These are phyloP conservation scores for Ochetophila trinervis DNA, from an alignment of 306 rosid genomes.

Conservation along the genomic window DNA sequence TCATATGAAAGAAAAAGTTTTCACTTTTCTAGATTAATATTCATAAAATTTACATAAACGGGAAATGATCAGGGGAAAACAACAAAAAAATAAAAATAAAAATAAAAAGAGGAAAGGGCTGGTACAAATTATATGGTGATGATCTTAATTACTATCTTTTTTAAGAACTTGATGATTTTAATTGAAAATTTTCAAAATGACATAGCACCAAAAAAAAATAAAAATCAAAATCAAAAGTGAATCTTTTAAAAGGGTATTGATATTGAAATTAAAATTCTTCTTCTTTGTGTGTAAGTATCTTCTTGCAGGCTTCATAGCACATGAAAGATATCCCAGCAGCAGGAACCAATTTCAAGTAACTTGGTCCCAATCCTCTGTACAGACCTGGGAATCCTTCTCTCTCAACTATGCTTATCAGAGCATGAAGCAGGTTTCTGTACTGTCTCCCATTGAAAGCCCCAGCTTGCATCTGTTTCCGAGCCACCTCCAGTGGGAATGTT, in stretches of 20 bases:
- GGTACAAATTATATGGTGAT: too few relatives aligned
- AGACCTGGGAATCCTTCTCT: conserved; percentile 57
- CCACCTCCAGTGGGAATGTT: conserved; percentile 82
- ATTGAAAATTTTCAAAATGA: too few relatives aligned
- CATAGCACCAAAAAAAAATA: background rate
- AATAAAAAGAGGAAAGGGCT: too few relatives aligned
- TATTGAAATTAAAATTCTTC: conserved; percentile 7
- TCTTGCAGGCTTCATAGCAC: conserved; percentile 82
- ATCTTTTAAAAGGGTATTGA: background rate
- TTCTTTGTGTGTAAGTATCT: conserved; percentile 37
- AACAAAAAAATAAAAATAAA: too few relatives aligned
- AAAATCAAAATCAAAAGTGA: background rate
- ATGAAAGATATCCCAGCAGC: conserved; percentile 79
- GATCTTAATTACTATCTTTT: too few relatives aligned
- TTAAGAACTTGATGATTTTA: too few relatives aligned
- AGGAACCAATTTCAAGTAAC: conserved; percentile 67
- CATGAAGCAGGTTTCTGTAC: conserved; percentile 60
- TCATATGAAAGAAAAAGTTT: too few relatives aligned
- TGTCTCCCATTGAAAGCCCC: conserved; percentile 73
- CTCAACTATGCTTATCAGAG: conserved; percentile 54
- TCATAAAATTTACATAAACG: too few relatives aligned
- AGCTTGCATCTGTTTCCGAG: conserved; percentile 83
- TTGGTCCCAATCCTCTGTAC: conserved; percentile 69
- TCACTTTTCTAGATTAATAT: too few relatives aligned
- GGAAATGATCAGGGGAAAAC: too few relatives aligned